Evolutionary conservation across 768 basidiomycete species (phyloP).

Genomic region (Calocybe indica): DNA sequence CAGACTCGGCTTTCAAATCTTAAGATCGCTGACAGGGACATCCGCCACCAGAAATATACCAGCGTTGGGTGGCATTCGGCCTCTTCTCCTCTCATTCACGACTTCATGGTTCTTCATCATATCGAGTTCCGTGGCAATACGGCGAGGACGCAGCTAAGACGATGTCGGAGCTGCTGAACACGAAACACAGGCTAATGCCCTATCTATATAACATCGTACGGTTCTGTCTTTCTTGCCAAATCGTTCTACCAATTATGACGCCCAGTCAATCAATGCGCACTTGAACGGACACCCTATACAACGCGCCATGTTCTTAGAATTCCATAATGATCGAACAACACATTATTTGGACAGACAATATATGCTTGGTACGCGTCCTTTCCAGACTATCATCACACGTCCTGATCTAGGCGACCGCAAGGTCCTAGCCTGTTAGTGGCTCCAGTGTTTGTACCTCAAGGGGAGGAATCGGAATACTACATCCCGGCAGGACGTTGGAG

Average conservation of each 20-base stretch:
- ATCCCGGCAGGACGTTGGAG: slow-evolving; percentile 59
- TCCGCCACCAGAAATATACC: slow-evolving; percentile 63
- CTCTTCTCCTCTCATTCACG: slow-evolving; percentile 73
- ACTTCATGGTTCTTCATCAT: slow-evolving; percentile 67
- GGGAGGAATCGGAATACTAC: slow-evolving; percentile 54
- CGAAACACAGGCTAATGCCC: slow-evolving; percentile 70
- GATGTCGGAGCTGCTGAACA: slow-evolving; percentile 56
- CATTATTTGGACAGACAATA: slow-evolving; percentile 58
- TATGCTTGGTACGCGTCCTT: slow-evolving; percentile 30
- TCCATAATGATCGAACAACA: slow-evolving; percentile 51
- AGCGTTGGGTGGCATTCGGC: slow-evolving; percentile 74
- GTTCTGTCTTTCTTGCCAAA: background rate
- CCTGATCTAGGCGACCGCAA: slow-evolving; percentile 12
- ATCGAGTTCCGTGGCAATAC: slow-evolving; percentile 75
- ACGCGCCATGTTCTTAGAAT: slow-evolving; percentile 66
- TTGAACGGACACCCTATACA: slow-evolving; percentile 49
- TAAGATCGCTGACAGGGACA: slow-evolving; percentile 36
- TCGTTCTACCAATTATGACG: background rate
- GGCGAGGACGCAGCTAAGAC: slow-evolving; percentile 62
- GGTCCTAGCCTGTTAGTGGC: slow-evolving; percentile 57
- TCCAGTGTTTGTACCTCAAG: slow-evolving; percentile 50
- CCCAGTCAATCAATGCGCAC: slow-evolving; percentile 46
- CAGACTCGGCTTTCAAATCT: background rate
- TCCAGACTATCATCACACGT: background rate
- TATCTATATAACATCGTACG: slow-evolving; percentile 56